A percentile compares a stretch with the other conserved stretches of the same genome.
These are phyloP conservation scores for Incumbomyces delicatus DNA, from an alignment of 2,329 filamentous ascomycete species.

Conservation along the genomic window DNA sequence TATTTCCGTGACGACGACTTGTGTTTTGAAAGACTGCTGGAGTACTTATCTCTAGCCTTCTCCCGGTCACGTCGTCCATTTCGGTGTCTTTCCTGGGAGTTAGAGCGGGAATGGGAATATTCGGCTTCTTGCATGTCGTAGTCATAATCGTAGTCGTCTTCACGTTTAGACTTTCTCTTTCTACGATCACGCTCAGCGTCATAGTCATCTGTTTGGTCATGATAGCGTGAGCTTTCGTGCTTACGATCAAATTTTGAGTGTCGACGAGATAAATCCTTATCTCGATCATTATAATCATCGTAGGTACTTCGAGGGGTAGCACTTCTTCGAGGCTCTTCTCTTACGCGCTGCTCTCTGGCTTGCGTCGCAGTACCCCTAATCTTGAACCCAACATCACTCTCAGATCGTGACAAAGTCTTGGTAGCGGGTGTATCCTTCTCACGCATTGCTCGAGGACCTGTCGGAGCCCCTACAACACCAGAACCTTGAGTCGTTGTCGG, in stretches of 20 bases:
- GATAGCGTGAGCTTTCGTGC: slow-evolving; percentile 25
- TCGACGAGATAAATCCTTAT: slow-evolving; percentile 15
- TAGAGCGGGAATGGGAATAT: slow-evolving; percentile 53
- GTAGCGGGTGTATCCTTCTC: slow-evolving; percentile 14
- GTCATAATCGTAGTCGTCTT: slow-evolving; percentile 36
- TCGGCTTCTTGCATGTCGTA: slow-evolving; percentile 33
- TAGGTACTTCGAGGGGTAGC: slow-evolving; percentile 7
- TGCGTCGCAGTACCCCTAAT: slow-evolving; percentile 20
- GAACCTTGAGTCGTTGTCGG: slow-evolving; percentile 39
- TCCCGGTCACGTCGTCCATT: slow-evolving; percentile 54
- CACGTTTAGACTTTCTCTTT: slow-evolving; percentile 25
- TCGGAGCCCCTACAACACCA: slow-evolving; percentile 64
- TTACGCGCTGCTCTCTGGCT: slow-evolving; percentile 16
- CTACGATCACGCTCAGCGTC: slow-evolving; percentile 17
- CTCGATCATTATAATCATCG: slow-evolving; percentile 15
- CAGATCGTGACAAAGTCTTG: slow-evolving; percentile 12
- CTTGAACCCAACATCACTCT: slow-evolving; percentile 16
- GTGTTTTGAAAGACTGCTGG: slow-evolving; percentile 24
- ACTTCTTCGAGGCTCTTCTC: slow-evolving; percentile 8
- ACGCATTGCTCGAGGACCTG: slow-evolving; percentile 88
- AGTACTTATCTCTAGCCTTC: slow-evolving; percentile 22
- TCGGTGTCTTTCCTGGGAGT: slow-evolving; percentile 45
- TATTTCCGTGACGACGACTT: slow-evolving; percentile 41
- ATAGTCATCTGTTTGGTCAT: slow-evolving; percentile 21
- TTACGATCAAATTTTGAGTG: slow-evolving; percentile 25